phyloP scores from a whole-genome alignment of 2,329 filamentous ascomycete species.

The Talaromyces pinophilus region DNA sequence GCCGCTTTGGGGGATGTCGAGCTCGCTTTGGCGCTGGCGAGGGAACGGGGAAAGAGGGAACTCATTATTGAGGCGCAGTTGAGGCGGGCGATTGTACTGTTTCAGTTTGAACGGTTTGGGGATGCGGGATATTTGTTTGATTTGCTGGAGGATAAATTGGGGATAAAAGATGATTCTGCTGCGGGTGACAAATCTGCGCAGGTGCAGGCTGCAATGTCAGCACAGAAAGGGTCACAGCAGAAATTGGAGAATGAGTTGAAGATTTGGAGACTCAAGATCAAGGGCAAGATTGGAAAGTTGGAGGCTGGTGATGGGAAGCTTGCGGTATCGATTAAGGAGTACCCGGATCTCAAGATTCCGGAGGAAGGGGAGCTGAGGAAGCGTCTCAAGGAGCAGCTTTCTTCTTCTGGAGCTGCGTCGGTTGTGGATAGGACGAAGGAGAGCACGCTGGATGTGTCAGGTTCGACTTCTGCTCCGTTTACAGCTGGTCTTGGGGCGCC shows the following conservation, averaged over 20 bases:
- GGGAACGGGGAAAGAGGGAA: slow-evolving; percentile 70
- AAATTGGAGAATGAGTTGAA: slow-evolving; percentile 44
- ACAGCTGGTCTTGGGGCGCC: slow-evolving; percentile 20
- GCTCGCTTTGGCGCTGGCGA: slow-evolving; percentile 62
- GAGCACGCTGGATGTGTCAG: slow-evolving; percentile 14
- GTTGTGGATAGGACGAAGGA: slow-evolving; percentile 17
- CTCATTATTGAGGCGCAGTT: slow-evolving; percentile 80
- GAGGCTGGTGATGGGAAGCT: slow-evolving; percentile 52
- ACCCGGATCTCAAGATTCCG: slow-evolving; percentile 53
- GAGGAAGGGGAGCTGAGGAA: slow-evolving; percentile 42
- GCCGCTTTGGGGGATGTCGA: slow-evolving; percentile 70
- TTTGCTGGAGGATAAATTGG: slow-evolving; percentile 54
- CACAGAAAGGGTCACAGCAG: slow-evolving; percentile 25
- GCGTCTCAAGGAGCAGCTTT: slow-evolving; percentile 36
- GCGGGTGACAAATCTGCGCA: slow-evolving; percentile 31
- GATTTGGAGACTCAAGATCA: slow-evolving; percentile 62
- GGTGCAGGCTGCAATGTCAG: slow-evolving; percentile 29
- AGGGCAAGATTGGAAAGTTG: slow-evolving; percentile 53
- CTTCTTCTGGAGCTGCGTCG: slow-evolving; percentile 21
- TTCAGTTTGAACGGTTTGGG: slow-evolving; percentile 68
- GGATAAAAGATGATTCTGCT: slow-evolving; percentile 45
- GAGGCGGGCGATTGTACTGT: slow-evolving; percentile 73
- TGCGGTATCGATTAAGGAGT: slow-evolving; percentile 53
- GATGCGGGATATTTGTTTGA: slow-evolving; percentile 72
- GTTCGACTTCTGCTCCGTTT: slow-evolving; percentile 14